Evolutionary conservation across 805 yeast species (phyloP).

Genomic region (Pichia cephalocereana): DNA sequence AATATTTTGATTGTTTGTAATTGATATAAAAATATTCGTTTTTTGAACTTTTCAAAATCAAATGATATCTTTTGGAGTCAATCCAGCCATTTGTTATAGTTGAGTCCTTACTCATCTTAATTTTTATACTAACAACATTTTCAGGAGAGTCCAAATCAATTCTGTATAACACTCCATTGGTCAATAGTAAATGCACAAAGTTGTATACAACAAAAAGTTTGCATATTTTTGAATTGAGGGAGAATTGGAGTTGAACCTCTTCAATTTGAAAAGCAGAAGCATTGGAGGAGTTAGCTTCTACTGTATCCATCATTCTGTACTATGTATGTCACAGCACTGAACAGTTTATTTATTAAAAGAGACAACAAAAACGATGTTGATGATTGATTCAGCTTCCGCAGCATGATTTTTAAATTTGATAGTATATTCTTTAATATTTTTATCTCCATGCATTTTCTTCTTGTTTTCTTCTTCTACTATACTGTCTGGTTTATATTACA

Average conservation of each 20-base stretch:
- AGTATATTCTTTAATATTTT: too few relatives aligned
- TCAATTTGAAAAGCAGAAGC: conserved; percentile 18
- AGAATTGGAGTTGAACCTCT: conserved; percentile 28
- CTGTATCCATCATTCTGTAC: conserved; percentile 10
- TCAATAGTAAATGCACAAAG: conserved; percentile 44
- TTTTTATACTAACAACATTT: conserved; percentile 35
- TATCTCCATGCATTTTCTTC: too few relatives aligned
- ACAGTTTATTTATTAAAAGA: too few relatives aligned
- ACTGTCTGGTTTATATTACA: too few relatives aligned
- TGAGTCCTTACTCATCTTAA: conserved; percentile 18
- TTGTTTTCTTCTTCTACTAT: too few relatives aligned
- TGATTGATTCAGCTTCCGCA: neutral
- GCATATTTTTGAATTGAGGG: conserved; percentile 28
- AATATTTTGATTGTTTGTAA: conserved; percentile 31
- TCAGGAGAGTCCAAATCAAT: conserved; percentile 62
- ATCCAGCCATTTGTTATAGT: conserved; percentile 31
- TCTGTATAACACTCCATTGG: conserved; percentile 45
- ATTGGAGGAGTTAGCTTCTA: conserved; percentile 8
- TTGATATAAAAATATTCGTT: conserved; percentile 42
- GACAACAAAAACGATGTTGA: too few relatives aligned
- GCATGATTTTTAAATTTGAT: neutral
- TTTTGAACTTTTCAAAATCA: conserved; percentile 38
- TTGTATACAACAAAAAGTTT: conserved; percentile 48
- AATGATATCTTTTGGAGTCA: conserved; percentile 44
- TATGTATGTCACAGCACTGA: too few relatives aligned